Evolutionary conservation across 2,329 filamentous ascomycete genomes (phyloP).

Genomic region (Colletotrichum musae): DNA sequence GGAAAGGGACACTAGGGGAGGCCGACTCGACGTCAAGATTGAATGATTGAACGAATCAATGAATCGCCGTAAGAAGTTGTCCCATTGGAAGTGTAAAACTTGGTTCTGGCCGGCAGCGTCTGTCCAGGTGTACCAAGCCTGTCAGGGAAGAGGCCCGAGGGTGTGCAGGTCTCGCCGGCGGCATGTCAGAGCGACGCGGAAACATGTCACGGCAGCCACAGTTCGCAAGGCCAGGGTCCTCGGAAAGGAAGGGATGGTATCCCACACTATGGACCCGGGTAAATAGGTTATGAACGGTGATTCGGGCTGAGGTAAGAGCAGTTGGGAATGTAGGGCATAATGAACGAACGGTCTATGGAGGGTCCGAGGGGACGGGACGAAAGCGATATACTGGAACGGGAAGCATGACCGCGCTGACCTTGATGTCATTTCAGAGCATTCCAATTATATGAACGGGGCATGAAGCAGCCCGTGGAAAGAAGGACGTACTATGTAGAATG

Average conservation of each 20-base stretch:
- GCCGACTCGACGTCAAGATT: slow-evolving; percentile 9
- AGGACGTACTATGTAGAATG: neutral
- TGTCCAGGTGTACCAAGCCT: slow-evolving; percentile 32
- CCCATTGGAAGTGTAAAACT: slow-evolving; percentile 8
- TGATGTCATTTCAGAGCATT: slow-evolving; percentile 2
- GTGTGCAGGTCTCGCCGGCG: slow-evolving; percentile 3
- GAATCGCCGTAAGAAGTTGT: neutral
- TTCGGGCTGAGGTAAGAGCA: neutral
- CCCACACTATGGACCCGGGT: too few species aligned
- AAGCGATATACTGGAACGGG: slow-evolving; percentile 20
- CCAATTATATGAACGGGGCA: neutral
- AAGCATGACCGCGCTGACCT: neutral
- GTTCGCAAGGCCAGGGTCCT: neutral
- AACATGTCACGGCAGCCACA: slow-evolving; percentile 22
- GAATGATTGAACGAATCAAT: neutral
- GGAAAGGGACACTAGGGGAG: neutral
- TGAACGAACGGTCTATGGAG: neutral
- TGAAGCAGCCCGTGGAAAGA: slow-evolving; percentile 17
- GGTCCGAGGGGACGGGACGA: slow-evolving; percentile 5
- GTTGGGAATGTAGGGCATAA: neutral
- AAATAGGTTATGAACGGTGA: neutral
- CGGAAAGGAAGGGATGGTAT: too few species aligned
- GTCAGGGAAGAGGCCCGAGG: slow-evolving; percentile 35
- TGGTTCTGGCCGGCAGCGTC: slow-evolving; percentile 15
- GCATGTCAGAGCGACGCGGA: slow-evolving; percentile 16